Evolutionary conservation across 129 eudicot genomes (phyloP).

Genomic region (Solidago caesia): DNA sequence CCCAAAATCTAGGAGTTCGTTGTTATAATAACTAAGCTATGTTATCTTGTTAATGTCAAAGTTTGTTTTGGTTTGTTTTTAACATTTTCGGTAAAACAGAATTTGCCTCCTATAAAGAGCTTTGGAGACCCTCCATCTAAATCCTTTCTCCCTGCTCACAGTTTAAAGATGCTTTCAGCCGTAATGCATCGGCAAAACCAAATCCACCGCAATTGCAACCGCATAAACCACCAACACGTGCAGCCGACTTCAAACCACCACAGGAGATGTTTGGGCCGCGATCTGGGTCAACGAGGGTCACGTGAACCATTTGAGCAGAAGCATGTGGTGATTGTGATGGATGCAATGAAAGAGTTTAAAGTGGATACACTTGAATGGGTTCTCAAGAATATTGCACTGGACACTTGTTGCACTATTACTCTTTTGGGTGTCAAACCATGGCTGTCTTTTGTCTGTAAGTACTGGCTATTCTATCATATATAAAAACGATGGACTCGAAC

Average conservation of each 20-base stretch:
- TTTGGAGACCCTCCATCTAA: conserved; percentile 8
- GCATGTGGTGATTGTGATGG: conserved; percentile 63
- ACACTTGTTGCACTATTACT: conserved; percentile 47
- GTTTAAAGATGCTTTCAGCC: conserved; percentile 29
- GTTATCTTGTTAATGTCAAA: conserved; percentile 23
- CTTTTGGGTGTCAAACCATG: conserved; percentile 64
- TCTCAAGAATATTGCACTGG: conserved; percentile 39
- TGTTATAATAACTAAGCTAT: conserved; percentile 15
- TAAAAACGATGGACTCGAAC: too few species aligned
- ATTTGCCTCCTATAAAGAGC: conserved; percentile 1
- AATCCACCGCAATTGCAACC: conserved; percentile 5
- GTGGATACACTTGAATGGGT: conserved; percentile 60
- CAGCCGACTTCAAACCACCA: conserved; percentile 13
- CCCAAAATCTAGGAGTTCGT: conserved; percentile 13
- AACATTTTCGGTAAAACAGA: conserved; percentile 26
- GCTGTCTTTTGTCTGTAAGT: conserved; percentile 60
- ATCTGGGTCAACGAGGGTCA: conserved; percentile 32
- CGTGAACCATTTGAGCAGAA: conserved; percentile 32
- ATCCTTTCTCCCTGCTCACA: conserved; percentile 17
- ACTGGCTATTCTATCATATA: too few species aligned
- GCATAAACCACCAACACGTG: not conserved
- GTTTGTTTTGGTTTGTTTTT: conserved; percentile 18
- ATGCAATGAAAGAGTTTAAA: conserved; percentile 50
- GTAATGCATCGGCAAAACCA: conserved; percentile 15
- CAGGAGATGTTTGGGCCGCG: conserved; percentile 27